These are phyloP conservation scores for Ceriops tagal DNA, from an alignment of 345 rosid genomes.

Conservation along the genomic window DNA sequence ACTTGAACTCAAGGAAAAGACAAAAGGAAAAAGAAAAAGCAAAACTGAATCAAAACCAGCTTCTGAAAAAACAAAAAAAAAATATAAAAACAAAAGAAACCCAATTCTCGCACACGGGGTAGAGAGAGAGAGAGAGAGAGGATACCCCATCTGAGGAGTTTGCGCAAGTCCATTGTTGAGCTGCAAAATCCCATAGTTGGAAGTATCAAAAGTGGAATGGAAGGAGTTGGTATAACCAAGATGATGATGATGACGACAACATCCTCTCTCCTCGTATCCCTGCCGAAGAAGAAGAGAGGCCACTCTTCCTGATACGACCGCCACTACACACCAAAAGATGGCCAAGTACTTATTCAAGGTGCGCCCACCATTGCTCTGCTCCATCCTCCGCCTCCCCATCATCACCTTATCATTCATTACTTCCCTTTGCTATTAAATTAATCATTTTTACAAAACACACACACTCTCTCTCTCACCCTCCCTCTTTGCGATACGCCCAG, in stretches of 20 bases:
- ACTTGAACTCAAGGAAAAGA: too few species aligned
- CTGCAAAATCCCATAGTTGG: conserved; percentile 69
- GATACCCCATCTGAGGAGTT: conserved; percentile 96
- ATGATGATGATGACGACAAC: neutral
- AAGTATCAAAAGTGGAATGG: conserved; percentile 56
- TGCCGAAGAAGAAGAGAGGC: conserved; percentile 34
- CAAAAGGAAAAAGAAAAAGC: too few species aligned
- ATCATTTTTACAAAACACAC: too few species aligned
- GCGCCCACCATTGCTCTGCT: conserved; percentile 2
- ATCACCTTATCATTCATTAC: too few species aligned
- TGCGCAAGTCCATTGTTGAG: conserved; percentile 78
- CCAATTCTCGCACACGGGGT: neutral
- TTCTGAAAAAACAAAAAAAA: neutral
- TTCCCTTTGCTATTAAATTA: too few species aligned
- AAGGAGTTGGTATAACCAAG: conserved; percentile 45
- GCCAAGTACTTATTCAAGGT: neutral
- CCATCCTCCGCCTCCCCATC: conserved; percentile 7
- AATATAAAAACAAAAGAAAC: too few species aligned
- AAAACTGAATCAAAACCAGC: too few species aligned
- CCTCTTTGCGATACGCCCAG: too few species aligned
- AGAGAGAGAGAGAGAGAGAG: conserved; percentile 15
- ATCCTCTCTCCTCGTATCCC: conserved; percentile 22
- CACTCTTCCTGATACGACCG: conserved; percentile 38
- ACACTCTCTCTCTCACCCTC: too few species aligned
- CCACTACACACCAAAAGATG: neutral